phyloP scores from a whole-genome alignment of 805 yeast genomes.

The Cyberlindnera veronae region DNA sequence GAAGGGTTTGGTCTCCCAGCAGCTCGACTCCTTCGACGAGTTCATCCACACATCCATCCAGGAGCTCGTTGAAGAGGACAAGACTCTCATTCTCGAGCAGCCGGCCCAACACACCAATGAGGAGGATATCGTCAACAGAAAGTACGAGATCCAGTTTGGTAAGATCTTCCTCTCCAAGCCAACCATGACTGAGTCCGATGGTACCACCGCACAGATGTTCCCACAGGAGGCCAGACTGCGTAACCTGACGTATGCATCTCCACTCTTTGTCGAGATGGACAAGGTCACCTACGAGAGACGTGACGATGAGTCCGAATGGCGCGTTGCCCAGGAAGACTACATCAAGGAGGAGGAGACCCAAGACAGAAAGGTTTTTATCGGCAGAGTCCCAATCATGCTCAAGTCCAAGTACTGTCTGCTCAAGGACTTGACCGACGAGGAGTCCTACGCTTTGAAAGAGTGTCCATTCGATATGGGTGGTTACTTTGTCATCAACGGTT shows the following conservation, averaged over 20 bases:
- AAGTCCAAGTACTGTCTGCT: slow-evolving; percentile 94
- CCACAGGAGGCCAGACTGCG: slow-evolving; percentile 98
- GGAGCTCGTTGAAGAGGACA: slow-evolving; percentile 94
- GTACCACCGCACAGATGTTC: slow-evolving; percentile 97
- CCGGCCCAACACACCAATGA: slow-evolving; percentile 97
- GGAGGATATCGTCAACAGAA: slow-evolving; percentile 81
- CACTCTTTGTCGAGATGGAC: slow-evolving; percentile 92
- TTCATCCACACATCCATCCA: slow-evolving; percentile 95
- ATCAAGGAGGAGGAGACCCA: slow-evolving; percentile 48
- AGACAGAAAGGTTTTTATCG: slow-evolving; percentile 84
- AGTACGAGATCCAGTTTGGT: slow-evolving; percentile 97
- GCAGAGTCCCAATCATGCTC: slow-evolving; percentile 97
- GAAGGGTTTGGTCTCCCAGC: slow-evolving; percentile 96
- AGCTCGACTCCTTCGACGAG: slow-evolving; percentile 96
- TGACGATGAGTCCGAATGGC: slow-evolving; percentile 71
- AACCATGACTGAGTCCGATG: slow-evolving; percentile 98
- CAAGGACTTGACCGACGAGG: slow-evolving; percentile 85
- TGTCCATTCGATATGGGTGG: slow-evolving; percentile 99
- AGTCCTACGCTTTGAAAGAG: slow-evolving; percentile 91
- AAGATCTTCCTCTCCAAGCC: slow-evolving; percentile 95
- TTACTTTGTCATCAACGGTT: slow-evolving; percentile 95
- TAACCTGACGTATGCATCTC: slow-evolving; percentile 93
- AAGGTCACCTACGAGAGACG: slow-evolving; percentile 82
- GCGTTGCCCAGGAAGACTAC: slow-evolving; percentile 49
- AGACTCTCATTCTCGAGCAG: slow-evolving; percentile 90